Conservation (phyloP, 257 asterid species). For the Jacaranda mimosifolia region DNA sequence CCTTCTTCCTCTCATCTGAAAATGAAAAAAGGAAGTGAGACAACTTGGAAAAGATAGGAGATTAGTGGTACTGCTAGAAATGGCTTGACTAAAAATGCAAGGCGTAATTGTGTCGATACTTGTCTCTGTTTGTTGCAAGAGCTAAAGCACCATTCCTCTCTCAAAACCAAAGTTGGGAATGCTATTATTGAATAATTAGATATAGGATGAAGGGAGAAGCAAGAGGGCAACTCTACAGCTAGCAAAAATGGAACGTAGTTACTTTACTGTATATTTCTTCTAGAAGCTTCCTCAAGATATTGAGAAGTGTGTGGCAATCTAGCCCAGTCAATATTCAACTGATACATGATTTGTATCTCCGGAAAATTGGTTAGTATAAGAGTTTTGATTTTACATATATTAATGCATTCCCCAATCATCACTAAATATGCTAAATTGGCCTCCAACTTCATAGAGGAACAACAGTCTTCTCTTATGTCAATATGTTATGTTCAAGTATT, state of each 20-base stretch:
- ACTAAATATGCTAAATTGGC: constrained; percentile 12
- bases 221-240: constrained; percentile 93
- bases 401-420: not conserved
- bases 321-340: constrained; percentile 90
- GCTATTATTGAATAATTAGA: constrained; percentile 93
- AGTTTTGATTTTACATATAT: constrained; percentile 14
- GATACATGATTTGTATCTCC: constrained; percentile 92
- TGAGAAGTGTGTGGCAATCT: constrained; percentile 99
- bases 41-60: not conserved
- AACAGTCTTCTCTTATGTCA: constrained; percentile 77
- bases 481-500: constrained; percentile 91
- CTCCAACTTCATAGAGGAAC: constrained; percentile 62
- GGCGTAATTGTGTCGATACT: constrained; percentile 10
- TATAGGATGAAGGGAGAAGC: constrained; percentile 93
- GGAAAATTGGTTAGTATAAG: constrained; percentile 75
- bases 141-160: constrained; percentile 95
- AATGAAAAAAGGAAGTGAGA: not conserved
- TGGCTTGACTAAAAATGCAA: not conserved
- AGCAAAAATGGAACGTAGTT: constrained; percentile 93
- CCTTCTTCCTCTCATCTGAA: not conserved
- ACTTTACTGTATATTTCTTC: constrained; percentile 96
- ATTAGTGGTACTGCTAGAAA: not conserved
- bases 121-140: constrained; percentile 59
- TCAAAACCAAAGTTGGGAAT: constrained; percentile 80
- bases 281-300: constrained; percentile 98